A percentile compares a stretch with the other conserved stretches of the same genome.
phyloP scores from a whole-genome alignment of 169 alveolate species.

The Plasmodium gonderi region DNA sequence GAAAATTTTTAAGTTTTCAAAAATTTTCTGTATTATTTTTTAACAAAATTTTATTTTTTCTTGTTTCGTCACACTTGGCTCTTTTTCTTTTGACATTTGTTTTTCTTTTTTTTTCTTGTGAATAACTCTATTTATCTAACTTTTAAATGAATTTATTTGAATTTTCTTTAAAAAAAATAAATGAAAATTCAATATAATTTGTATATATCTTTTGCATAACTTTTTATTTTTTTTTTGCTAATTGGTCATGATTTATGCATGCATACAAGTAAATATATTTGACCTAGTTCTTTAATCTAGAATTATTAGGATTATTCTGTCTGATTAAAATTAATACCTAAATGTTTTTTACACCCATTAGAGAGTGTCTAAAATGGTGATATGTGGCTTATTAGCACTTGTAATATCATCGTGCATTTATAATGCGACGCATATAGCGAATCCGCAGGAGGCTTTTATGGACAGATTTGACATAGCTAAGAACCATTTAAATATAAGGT shows the following conservation, averaged over 20 bases:
- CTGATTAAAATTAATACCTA: not conserved
- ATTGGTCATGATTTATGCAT: constrained; percentile 5
- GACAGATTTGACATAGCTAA: constrained; percentile 56
- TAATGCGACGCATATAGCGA: not conserved
- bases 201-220: not conserved
- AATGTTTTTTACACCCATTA: not conserved
- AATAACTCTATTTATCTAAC: not conserved
- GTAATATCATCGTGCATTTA: not conserved
- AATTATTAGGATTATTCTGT: not conserved
- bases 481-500: constrained; percentile 37
- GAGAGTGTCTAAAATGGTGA: constrained; percentile 3
- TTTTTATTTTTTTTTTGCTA: not conserved
- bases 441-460: constrained; percentile 70
- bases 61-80: not conserved
- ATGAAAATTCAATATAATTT: not conserved
- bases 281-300: not conserved
- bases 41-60: constrained; percentile 11
- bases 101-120: not conserved
- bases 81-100: not conserved
- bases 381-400: not conserved
- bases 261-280: not conserved
- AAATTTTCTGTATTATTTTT: constrained; percentile 1
- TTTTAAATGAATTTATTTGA: constrained; percentile 7
- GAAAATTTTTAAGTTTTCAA: not conserved
- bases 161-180: not conserved